Percentiles rank a stretch among this genome's conserved stretches.
phyloP scores from a whole-genome alignment of 148 eudicot species.

The Pouteria glomerata region DNA sequence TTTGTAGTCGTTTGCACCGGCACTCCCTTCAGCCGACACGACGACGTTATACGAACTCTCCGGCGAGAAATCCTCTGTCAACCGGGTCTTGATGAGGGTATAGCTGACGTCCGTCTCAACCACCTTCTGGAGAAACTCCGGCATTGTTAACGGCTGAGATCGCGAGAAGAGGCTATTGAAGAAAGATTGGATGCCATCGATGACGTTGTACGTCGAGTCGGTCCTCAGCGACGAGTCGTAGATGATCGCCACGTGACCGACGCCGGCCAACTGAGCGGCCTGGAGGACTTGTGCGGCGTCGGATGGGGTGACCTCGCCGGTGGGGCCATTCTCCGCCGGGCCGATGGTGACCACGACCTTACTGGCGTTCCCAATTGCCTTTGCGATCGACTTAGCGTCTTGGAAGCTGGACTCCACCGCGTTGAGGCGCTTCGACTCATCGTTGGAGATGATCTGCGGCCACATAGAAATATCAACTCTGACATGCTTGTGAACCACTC shows the following conservation, averaged over 20 bases:
- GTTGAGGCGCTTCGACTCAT: constrained; percentile 80
- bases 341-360: constrained; percentile 87
- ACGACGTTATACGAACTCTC: constrained; percentile 75
- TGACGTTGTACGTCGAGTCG: constrained; percentile 52
- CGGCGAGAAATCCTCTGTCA: constrained; percentile 67
- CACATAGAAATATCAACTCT: too few relatives aligned
- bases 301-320: constrained; percentile 39
- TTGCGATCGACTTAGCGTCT: constrained; percentile 77
- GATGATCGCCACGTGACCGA: constrained; percentile 65
- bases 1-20: constrained; percentile 79
- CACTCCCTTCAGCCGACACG: constrained; percentile 68
- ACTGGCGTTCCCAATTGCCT: constrained; percentile 89
- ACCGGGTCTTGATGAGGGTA: constrained; percentile 61
- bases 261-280: constrained; percentile 85
- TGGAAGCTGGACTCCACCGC: constrained; percentile 77
- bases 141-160: constrained; percentile 53
- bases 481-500: too few relatives aligned
- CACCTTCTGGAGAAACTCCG: constrained; percentile 57
- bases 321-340: constrained; percentile 59
- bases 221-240: constrained; percentile 34
- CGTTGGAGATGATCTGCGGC: constrained; percentile 78
- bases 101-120: constrained; percentile 59
- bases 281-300: constrained; percentile 73
- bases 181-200: constrained; percentile 69
- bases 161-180: constrained; percentile 64